Percentiles rank a stretch among this genome's conserved stretches.
Conservation (phyloP, 2,329 filamentous ascomycete genomes). For the Keithomyces neogunnii region DNA sequence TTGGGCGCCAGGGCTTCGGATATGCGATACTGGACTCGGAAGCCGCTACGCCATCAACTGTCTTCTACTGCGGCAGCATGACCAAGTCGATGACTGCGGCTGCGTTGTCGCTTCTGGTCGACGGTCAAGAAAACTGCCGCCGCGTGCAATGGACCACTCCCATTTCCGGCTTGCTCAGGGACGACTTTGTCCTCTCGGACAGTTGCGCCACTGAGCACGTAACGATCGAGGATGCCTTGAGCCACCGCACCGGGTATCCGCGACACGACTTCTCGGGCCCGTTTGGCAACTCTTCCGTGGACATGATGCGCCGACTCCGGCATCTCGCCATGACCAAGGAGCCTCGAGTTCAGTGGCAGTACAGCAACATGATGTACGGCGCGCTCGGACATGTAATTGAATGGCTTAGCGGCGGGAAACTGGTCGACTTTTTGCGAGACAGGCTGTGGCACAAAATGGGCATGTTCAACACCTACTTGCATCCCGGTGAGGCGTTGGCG, state of each 20-base stretch:
- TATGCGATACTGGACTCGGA: slow-evolving; percentile 24
- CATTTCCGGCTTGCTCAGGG: slow-evolving; percentile 32
- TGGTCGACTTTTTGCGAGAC: slow-evolving; percentile 29
- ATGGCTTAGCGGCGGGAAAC: slow-evolving; percentile 20
- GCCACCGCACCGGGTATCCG: slow-evolving; percentile 40
- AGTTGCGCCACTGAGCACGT: slow-evolving; percentile 33
- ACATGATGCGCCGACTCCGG: slow-evolving; percentile 27
- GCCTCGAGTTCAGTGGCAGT: slow-evolving; percentile 33
- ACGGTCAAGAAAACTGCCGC: slow-evolving; percentile 30
- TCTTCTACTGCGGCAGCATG: slow-evolving; percentile 44
- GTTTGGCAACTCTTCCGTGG: neutral
- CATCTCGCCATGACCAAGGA: slow-evolving; percentile 34
- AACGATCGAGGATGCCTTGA: slow-evolving; percentile 41
- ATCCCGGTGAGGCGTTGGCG: slow-evolving; percentile 10
- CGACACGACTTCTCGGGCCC: slow-evolving; percentile 24
- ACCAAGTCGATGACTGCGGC: slow-evolving; percentile 46
- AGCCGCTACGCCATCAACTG: slow-evolving; percentile 32
- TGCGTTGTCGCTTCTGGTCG: slow-evolving; percentile 36
- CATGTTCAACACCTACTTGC: slow-evolving; percentile 31
- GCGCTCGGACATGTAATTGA: slow-evolving; percentile 33
- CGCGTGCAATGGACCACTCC: slow-evolving; percentile 35
- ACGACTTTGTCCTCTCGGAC: slow-evolving; percentile 38
- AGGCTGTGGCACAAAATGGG: slow-evolving; percentile 32
- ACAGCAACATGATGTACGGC: slow-evolving; percentile 41
- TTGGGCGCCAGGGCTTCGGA: slow-evolving; percentile 30